Evolutionary conservation across 2,329 filamentous ascomycete species (phyloP), one percentile per base, ranked within the genome.

Genomic region (Colletotrichum phormii): DNA sequence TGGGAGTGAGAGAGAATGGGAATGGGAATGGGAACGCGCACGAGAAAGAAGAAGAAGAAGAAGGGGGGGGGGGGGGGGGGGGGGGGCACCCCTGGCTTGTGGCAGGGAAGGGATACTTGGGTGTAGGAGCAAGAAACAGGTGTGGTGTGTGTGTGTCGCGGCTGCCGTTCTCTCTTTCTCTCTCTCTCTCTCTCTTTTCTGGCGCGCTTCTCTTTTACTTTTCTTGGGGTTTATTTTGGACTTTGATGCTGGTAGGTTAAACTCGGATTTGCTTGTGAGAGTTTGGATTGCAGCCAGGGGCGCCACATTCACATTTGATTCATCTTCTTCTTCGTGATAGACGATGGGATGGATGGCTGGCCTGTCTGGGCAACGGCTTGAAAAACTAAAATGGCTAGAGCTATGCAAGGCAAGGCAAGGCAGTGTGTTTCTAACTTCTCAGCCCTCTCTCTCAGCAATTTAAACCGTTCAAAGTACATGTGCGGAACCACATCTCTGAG

Each of bases 51-150:
- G 64, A 31, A 26, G 18, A 54, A 24, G 31, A 46, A 51, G 15
- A 42, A 24, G 57, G 58, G 64, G 51, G 24, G 18, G 15, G n/a
- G n/a, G n/a, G n/a, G n/a, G n/a, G n/a, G n/a, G n/a, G n/a, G 57
- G 58, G 64, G 51, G 24, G 18, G 15, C 31, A 42, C 66, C 70
- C 70, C 70, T 64, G 70, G 65, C 70, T 64, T 65, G 59, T 42
- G 37, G 51, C 59, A 69, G 35, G 53, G 58, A 72, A 72, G 69
- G 70, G 59, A 64, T 69, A n/a, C n/a, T 29, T 35, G 65, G 64
- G 70, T 54, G 62, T 71, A 62, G 62, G 63, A 51, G 63, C 18
- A 66, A 66, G 37, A 54, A 49, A 37, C 53, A 54, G 26, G 64
- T 22, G 31, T 69, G 65, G 60, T 11, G n/a, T 35, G 35, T 42